Conservation (phyloP, 2,329 filamentous ascomycete species). For the Rhynchosporium agropyri region DNA sequence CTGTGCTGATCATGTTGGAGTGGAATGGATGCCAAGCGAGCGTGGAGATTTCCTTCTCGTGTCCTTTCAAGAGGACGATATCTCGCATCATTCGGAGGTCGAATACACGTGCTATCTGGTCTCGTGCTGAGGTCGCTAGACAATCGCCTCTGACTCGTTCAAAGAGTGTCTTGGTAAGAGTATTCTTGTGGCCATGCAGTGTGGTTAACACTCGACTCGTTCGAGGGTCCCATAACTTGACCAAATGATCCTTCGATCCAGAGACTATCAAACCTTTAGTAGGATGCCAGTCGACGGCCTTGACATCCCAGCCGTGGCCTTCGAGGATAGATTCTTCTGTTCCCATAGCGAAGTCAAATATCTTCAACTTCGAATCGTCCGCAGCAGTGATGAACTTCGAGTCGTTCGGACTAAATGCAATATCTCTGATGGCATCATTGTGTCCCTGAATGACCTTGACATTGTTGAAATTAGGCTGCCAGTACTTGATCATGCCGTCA, state of each 20-base stretch:
- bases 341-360: conserved; percentile 92
- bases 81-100: conserved; percentile 98
- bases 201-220: conserved; percentile 89
- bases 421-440: conserved; percentile 83
- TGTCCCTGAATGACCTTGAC: conserved; percentile 94
- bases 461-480: conserved; percentile 99
- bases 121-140: conserved; percentile 88
- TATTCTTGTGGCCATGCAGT: conserved; percentile 95
- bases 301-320: conserved; percentile 98
- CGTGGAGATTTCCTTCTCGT: conserved; percentile 95
- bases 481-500: conserved; percentile 95
- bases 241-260: conserved; percentile 94
- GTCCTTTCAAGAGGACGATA: conserved; percentile 87
- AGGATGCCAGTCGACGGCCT: conserved; percentile 96
- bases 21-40: conserved; percentile 94
- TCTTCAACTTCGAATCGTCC: conserved; percentile 90
- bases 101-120: conserved; percentile 90
- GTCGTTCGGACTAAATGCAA: conserved; percentile 93
- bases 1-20: conserved; percentile 84
- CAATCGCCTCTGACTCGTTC: conserved; percentile 83
- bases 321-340: conserved; percentile 80
- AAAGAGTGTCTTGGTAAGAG: conserved; percentile 89
- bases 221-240: conserved; percentile 98
- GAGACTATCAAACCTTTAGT: conserved; percentile 92
- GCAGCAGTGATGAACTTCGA: conserved; percentile 95